phyloP scores from a whole-genome alignment of 208 protist genomes.

The Leishmania turanica region DNA sequence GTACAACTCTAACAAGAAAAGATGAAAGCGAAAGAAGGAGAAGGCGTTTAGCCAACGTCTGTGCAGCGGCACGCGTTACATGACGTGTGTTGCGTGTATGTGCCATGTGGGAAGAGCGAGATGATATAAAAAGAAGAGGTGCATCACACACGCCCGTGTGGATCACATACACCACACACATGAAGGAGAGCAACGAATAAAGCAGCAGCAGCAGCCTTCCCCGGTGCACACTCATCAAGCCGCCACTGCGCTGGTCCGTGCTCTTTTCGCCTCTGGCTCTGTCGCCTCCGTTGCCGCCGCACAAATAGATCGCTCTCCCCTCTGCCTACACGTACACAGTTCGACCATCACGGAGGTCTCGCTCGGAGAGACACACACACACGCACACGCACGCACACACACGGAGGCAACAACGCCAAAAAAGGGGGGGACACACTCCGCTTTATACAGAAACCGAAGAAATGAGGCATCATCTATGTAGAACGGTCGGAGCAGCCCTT shows the following conservation, averaged over 20 bases:
- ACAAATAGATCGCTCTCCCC: conserved; percentile 3
- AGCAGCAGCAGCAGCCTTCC: background rate
- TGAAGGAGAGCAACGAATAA: background rate
- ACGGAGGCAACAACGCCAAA: background rate
- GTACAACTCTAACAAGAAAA: background rate
- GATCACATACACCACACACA: too few species aligned
- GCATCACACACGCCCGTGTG: background rate
- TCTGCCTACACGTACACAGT: background rate
- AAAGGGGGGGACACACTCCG: background rate
- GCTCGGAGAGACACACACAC: background rate
- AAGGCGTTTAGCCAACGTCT: background rate
- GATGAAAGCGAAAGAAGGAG: background rate
- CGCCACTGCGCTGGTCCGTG: background rate
- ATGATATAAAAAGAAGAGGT: background rate
- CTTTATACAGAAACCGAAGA: background rate
- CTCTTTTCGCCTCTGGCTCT: background rate
- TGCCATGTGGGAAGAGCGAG: background rate
- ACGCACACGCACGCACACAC: too few species aligned
- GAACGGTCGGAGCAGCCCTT: background rate
- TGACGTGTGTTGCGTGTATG: background rate
- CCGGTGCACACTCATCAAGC: background rate
- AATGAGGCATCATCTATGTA: background rate
- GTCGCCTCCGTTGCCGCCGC: background rate
- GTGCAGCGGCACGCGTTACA: background rate
- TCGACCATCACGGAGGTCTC: background rate